Base-by-base conservation (phyloP, 805 yeast genomes). In the Kregervanrija pseudodelftensis region DNA sequence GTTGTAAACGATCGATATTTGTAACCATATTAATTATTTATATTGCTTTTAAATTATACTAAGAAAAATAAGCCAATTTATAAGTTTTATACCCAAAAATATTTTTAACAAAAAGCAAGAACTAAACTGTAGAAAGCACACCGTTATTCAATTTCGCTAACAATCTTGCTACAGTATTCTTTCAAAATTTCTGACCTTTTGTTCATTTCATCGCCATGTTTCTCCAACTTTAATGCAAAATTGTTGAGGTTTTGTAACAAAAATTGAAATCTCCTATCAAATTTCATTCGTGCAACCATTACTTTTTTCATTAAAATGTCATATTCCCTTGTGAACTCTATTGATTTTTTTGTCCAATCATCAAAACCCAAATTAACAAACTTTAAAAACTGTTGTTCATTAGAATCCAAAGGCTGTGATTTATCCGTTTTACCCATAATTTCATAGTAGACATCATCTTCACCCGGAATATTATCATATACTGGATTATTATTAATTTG, bases 101-200 rank as follows among this genome's bases (percentile, higher is more conserved):
- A 22, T 5, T 22, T 22, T 22, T 5, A 22, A 4, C 28, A 22
- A 22, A 22, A 22, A 22, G 28, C 28, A 22, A 22, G 28, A 22
- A 7, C 28, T 22, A 22, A 22, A 22, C 7, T 22, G 28, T 22
- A 22, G 7, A 22, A 22, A 22, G 8, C 7, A 22, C 28, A 32
- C 32, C 8, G n/a, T 36, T 36, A 49, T 15, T 51, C 50, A 42
- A 53, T 50, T 35, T 59, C 57, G 43, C 49, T 49, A 36, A 53
- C 60, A 54, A 51, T 72, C 55, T 70, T 74, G 37, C 61, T 62
- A 11, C 76, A 76, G 31, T 72, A 56, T n/a, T 58, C 63, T 46
- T 66, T 70, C 22, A 74, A 59, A 43, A 64, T 65, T 45, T 69
- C 67, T 11, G 73, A 64, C 11, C 66, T 47, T 1, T 59, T 53